Evolutionary conservation across 164 flowering plant species (phyloP).

Genomic region (Houttuynia cordata): DNA sequence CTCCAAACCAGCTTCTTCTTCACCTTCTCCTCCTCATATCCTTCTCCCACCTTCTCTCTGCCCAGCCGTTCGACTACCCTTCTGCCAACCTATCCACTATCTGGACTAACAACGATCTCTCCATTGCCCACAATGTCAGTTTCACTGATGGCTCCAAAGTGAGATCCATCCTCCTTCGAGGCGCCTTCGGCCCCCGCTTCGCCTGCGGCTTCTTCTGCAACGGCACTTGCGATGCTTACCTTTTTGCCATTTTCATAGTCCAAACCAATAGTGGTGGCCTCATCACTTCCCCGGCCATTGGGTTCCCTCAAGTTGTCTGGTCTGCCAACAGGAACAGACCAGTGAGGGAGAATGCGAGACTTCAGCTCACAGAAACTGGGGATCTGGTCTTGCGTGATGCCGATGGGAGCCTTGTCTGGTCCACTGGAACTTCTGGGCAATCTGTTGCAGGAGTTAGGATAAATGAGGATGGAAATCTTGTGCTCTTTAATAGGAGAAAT

Average conservation of each 20-base stretch:
- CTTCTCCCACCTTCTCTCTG: slow-evolving; percentile 1
- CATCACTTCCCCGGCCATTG: not conserved
- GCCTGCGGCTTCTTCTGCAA: slow-evolving; percentile 9
- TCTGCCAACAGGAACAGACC: slow-evolving; percentile 16
- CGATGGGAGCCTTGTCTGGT: slow-evolving; percentile 24
- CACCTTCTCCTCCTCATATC: not conserved
- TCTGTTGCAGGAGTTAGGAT: slow-evolving; percentile 17
- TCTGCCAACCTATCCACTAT: slow-evolving; percentile 1
- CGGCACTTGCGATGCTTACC: not conserved
- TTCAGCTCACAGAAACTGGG: slow-evolving; percentile 15
- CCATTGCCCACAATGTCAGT: not conserved
- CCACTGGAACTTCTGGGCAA: slow-evolving; percentile 14
- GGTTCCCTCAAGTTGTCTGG: slow-evolving; percentile 7
- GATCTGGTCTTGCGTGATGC: slow-evolving; percentile 17
- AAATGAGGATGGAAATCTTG: slow-evolving; percentile 13
- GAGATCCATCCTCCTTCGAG: slow-evolving; percentile 1
- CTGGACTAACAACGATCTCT: slow-evolving; percentile 1
- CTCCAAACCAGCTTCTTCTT: not conserved
- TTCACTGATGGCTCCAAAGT: not conserved
- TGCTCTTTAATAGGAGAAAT: slow-evolving; percentile 2
- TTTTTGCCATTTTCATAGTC: slow-evolving; percentile 3
- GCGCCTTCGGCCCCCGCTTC: not conserved
- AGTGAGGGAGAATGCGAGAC: slow-evolving; percentile 10
- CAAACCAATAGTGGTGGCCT: not conserved
- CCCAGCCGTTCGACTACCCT: not conserved